phyloP scores from a whole-genome alignment of 2,329 filamentous ascomycete species.

The Orbilia blumenaviensis region DNA sequence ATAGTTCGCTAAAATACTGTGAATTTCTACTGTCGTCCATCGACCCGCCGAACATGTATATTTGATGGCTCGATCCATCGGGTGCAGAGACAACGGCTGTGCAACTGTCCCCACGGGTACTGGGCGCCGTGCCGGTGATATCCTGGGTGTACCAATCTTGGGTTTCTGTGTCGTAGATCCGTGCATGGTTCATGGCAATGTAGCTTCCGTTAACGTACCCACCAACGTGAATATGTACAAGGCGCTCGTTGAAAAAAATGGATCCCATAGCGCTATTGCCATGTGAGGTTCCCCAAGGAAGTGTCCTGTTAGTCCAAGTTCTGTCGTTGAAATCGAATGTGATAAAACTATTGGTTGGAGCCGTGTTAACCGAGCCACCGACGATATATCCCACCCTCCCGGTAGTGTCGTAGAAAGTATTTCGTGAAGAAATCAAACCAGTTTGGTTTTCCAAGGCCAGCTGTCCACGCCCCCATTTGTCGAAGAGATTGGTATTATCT shows the following conservation, averaged over 20 bases:
- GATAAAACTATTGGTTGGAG: neutral
- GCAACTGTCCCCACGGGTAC: neutral
- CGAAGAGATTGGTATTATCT: neutral
- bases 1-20: neutral
- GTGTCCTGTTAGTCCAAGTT: slow-evolving; percentile 4
- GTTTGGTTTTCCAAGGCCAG: neutral
- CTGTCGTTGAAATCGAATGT: neutral
- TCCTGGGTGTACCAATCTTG: slow-evolving; percentile 15
- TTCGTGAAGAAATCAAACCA: neutral
- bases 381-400: neutral
- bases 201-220: neutral
- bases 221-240: slow-evolving; percentile 8
- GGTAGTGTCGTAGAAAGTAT: neutral
- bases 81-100: neutral
- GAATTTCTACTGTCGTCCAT: neutral
- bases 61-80: slow-evolving; percentile 21
- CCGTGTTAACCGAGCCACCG: neutral
- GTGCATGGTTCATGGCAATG: neutral
- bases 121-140: neutral
- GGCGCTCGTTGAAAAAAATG: neutral
- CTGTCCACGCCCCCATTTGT: neutral
- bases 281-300: slow-evolving; percentile 4
- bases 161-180: slow-evolving; percentile 8
- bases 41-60: slow-evolving; percentile 1
- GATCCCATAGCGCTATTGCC: slow-evolving; percentile 12